Percentiles rank a stretch among this genome's conserved stretches.
phyloP scores from a whole-genome alignment of 2,329 filamentous ascomycete genomes.

The Pseudocercospora cruenta region DNA sequence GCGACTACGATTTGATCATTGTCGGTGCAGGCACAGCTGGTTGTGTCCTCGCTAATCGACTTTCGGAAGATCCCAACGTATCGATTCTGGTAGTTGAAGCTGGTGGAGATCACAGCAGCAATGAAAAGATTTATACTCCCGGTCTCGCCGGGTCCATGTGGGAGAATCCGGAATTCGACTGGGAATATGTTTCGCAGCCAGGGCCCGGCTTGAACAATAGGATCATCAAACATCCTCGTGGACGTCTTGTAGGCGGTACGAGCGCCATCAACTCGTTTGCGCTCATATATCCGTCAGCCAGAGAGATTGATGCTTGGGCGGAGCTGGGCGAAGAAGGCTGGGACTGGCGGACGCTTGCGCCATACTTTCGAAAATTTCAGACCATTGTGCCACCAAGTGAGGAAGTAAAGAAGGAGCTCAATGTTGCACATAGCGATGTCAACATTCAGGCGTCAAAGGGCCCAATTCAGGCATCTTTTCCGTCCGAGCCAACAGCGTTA shows the following conservation, averaged over 20 bases:
- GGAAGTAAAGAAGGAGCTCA: slow-evolving; percentile 6
- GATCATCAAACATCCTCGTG: slow-evolving; percentile 36
- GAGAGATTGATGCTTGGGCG: slow-evolving; percentile 40
- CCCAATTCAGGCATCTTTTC: not conserved
- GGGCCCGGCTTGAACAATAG: slow-evolving; percentile 22
- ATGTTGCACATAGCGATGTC: not conserved
- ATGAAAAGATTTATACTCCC: slow-evolving; percentile 29
- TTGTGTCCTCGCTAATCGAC: slow-evolving; percentile 32
- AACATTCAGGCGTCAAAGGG: not conserved
- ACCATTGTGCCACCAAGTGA: not conserved
- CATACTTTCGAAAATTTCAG: slow-evolving; percentile 17
- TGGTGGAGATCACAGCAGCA: slow-evolving; percentile 27
- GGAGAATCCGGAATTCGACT: slow-evolving; percentile 30
- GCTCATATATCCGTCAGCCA: slow-evolving; percentile 31
- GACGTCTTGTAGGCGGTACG: slow-evolving; percentile 44
- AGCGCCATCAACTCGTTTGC: slow-evolving; percentile 44
- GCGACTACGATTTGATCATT: slow-evolving; percentile 31
- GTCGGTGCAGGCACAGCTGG: slow-evolving; percentile 34
- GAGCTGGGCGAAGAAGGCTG: slow-evolving; percentile 40
- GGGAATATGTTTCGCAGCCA: slow-evolving; percentile 27
- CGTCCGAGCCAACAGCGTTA: not conserved
- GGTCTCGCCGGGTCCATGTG: slow-evolving; percentile 22
- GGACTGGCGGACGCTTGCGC: slow-evolving; percentile 28
- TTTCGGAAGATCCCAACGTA: slow-evolving; percentile 23
- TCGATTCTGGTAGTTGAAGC: slow-evolving; percentile 34